Percentiles rank a stretch among this genome's conserved stretches.
Conservation (phyloP, 345 rosid genomes). For the Syzygium aqueum region DNA sequence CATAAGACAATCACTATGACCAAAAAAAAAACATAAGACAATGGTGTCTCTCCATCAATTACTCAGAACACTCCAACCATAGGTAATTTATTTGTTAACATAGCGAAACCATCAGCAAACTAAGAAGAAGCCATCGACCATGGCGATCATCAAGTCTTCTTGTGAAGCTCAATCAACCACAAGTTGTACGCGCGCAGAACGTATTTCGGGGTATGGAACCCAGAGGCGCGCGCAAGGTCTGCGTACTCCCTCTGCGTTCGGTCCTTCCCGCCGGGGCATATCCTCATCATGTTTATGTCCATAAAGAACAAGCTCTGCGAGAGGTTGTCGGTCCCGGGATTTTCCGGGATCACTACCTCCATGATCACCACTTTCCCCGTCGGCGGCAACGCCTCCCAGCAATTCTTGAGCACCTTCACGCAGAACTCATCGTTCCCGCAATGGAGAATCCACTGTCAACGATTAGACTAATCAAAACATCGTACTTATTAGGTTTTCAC, state of each 20-base stretch:
- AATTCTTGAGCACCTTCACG: constrained; percentile 3
- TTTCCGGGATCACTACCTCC: not conserved
- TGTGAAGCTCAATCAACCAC: not conserved
- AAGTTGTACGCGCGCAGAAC: not conserved
- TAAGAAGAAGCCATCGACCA: not conserved
- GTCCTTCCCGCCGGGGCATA: not conserved
- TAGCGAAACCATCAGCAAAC: not conserved
- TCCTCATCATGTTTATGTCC: not conserved
- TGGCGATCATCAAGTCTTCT: not conserved
- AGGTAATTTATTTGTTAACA: not conserved
- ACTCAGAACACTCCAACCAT: not conserved
- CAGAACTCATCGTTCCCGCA: not conserved
- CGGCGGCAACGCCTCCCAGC: constrained; percentile 1
- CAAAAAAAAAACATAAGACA: no score
- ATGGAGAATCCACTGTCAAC: not conserved
- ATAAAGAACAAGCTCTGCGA: not conserved
- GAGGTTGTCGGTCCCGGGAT: not conserved
- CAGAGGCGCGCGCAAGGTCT: not conserved
- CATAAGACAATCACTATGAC: not conserved
- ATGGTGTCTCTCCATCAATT: not conserved
- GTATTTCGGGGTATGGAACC: not conserved
- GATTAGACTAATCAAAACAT: not conserved
- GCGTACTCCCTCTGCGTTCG: not conserved
- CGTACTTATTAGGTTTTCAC: not conserved
- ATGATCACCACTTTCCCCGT: constrained; percentile 3